Evolutionary conservation across 768 basidiomycete genomes (phyloP).

Genomic region (Rhizopogon vulgaris): DNA sequence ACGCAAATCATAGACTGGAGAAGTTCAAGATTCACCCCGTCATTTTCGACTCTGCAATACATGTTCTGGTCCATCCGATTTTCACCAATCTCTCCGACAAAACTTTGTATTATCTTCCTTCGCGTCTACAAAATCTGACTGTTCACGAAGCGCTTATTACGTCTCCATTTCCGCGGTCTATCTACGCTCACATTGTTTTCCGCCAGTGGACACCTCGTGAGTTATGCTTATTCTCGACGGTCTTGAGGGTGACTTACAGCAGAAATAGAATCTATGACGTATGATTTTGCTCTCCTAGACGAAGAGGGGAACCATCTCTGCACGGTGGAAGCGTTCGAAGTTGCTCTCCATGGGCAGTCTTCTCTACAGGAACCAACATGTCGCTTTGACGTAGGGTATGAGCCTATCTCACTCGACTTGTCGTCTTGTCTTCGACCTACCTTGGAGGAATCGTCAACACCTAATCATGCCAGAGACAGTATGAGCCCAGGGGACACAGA

Average conservation of each 20-base stretch:
- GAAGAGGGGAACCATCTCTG: not conserved
- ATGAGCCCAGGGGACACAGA: not conserved
- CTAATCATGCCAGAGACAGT: not conserved
- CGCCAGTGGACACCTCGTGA: constrained; percentile 1
- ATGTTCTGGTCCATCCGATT: not conserved
- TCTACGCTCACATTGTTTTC: not conserved
- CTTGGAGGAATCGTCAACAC: not conserved
- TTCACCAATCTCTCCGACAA: not conserved
- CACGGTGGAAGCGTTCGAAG: not conserved
- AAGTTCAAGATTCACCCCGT: not conserved
- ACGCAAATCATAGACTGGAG: not conserved
- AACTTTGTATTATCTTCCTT: not conserved
- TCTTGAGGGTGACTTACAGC: not conserved
- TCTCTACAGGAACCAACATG: not conserved
- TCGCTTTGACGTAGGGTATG: not conserved
- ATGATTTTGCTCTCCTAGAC: not conserved
- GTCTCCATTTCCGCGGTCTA: not conserved
- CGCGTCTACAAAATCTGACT: not conserved
- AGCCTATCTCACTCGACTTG: not conserved
- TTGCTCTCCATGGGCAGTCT: not conserved
- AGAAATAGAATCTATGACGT: not conserved
- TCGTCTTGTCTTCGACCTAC: not conserved
- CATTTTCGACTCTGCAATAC: not conserved
- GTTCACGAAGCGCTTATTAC: not conserved
- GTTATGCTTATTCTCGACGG: not conserved